Evolutionary conservation across 2,329 filamentous ascomycete species (phyloP), one percentile per base, ranked within the genome.

Genomic region (Colletotrichum limetticola): DNA sequence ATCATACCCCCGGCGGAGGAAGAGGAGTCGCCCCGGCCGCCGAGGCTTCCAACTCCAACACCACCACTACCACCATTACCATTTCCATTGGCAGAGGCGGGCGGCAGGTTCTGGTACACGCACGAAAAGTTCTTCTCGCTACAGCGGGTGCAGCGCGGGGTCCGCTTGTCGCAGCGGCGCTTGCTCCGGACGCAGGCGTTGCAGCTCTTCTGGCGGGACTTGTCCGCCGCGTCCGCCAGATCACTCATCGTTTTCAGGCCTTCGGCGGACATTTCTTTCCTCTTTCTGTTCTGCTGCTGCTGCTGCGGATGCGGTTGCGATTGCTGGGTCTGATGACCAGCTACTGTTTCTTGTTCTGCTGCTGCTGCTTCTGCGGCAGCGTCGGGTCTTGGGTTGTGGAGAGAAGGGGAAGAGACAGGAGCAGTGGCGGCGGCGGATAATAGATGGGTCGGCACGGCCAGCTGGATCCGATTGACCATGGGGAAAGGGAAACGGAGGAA

Each of bases 121-220:
- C 85, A 87, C 55, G 80, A 78, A 66, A 83, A 80, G 22, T 81
- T 80, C 78, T 84, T 85, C 76, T 81, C 82, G 4, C 79, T 79
- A 76, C 85, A 87, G 64, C 85, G 83, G 26, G 81, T 81, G 76
- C 85, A 87, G 58, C 79, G 78, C 19, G 85, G 85, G 9, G 78
- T 79, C 58, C 78, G 80, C 80, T 86, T 86, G 77, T 87, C 85
- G 78, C 85, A 87, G 72, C 85, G 82, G 62, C 85, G 81, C 78
- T 87, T 87, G 77, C 84, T 83, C 66, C 81, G 81, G 61, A 87
- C 85, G 75, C 85, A 87, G 66, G 84, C 82, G 74, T 86, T 85
- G 80, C 85, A 87, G 79, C 84, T 86, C 82, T 85, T 86, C 76
- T 86, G 85, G 72, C 85, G 80, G 88, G 83, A 90, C 56, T 83